phyloP scores from a whole-genome alignment of 306 rosid genomes.

The Hippophae tibetana region DNA sequence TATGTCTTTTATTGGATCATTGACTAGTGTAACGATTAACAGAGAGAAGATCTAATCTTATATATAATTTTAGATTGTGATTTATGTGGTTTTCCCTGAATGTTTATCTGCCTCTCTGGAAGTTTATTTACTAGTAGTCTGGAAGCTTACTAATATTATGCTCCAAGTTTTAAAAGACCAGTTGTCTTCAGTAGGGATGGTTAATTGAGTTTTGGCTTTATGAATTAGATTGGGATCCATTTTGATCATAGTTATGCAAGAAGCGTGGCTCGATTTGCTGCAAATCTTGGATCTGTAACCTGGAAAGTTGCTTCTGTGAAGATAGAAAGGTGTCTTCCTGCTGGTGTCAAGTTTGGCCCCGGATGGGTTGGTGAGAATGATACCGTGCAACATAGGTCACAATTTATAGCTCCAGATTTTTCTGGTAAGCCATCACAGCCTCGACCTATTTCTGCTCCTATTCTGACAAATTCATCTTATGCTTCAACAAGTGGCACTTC shows the following conservation, averaged over 20 bases:
- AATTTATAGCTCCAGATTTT: slow-evolving; percentile 11
- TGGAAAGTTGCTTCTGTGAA: slow-evolving; percentile 51
- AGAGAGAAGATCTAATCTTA: no score
- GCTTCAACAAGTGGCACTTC: slow-evolving; percentile 15
- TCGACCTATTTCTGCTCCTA: slow-evolving; percentile 18
- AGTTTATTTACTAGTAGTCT: not conserved
- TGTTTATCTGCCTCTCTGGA: no score
- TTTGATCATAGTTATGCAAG: slow-evolving; percentile 52
- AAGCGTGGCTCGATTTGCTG: slow-evolving; percentile 59
- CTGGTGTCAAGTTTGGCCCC: slow-evolving; percentile 43
- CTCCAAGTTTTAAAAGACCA: slow-evolving; percentile 7
- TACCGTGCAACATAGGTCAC: slow-evolving; percentile 19
- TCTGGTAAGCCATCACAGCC: slow-evolving; percentile 20
- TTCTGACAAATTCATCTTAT: slow-evolving; percentile 14
- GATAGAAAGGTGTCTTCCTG: slow-evolving; percentile 37
- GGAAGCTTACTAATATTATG: not conserved
- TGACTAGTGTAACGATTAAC: not conserved
- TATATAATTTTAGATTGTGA: no score
- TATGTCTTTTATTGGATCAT: slow-evolving; percentile 1
- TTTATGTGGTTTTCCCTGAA: no score
- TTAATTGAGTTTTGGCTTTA: slow-evolving; percentile 20
- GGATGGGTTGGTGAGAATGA: slow-evolving; percentile 69
- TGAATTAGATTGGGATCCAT: slow-evolving; percentile 53
- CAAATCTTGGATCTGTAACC: slow-evolving; percentile 40
- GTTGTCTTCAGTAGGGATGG: slow-evolving; percentile 6